Conservation (phyloP, 73 alveolate species). For the Paramecium caudatum region DNA sequence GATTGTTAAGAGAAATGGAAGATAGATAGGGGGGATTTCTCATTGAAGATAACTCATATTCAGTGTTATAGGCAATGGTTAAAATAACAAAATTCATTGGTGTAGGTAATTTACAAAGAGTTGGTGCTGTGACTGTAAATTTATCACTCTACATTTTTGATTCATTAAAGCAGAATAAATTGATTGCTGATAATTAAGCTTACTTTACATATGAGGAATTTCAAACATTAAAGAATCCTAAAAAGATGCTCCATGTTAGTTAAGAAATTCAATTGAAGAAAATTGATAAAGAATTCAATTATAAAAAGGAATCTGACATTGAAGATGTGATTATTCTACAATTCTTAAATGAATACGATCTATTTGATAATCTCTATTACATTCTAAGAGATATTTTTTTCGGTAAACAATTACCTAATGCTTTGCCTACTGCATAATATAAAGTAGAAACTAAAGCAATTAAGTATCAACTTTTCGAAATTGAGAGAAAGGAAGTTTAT, state of each 20-base stretch:
- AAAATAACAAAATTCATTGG: conserved; percentile 73
- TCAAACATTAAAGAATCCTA: conserved; percentile 18
- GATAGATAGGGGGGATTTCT: conserved; percentile 71
- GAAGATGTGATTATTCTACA: conserved; percentile 66
- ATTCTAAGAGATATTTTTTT: conserved; percentile 73
- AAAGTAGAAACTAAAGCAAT: conserved; percentile 76
- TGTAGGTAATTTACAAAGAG: conserved; percentile 70
- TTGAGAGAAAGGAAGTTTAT: conserved; percentile 57
- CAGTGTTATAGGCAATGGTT: conserved; percentile 57
- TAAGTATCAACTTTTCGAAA: conserved; percentile 71
- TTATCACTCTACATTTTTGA: conserved; percentile 67
- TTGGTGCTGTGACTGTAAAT: conserved; percentile 66
- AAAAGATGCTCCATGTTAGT: conserved; percentile 72
- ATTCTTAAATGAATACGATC: conserved; percentile 70
- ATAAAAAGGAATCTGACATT: conserved; percentile 44
- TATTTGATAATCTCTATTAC: conserved; percentile 67
- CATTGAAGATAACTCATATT: conserved; percentile 2
- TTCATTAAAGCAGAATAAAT: conserved; percentile 68
- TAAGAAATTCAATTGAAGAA: conserved; percentile 53
- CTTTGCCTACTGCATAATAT: conserved; percentile 64
- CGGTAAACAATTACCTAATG: conserved; percentile 73
- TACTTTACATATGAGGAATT: conserved; percentile 73
- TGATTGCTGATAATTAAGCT: conserved; percentile 25
- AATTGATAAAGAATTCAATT: conserved; percentile 8
- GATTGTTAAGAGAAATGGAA: conserved; percentile 75